These are phyloP conservation scores for Coprinopsis strossmayeri DNA, from an alignment of 768 basidiomycete genomes.

Conservation along the genomic window DNA sequence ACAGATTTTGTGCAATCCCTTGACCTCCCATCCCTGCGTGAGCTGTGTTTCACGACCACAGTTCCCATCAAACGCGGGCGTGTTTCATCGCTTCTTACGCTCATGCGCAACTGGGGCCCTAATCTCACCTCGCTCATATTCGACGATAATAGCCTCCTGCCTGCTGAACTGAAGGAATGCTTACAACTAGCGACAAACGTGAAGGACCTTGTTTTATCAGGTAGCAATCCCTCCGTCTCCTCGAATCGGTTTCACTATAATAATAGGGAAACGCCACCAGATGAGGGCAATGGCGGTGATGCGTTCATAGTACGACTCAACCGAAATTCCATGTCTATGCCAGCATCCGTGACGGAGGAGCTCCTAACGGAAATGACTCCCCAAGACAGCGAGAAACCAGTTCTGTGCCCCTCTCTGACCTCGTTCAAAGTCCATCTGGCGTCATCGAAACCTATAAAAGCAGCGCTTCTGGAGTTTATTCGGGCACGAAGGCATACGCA, in stretches of 20 bases:
- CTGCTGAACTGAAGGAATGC: background rate
- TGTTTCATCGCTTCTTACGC: background rate
- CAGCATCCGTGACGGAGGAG: too few species aligned
- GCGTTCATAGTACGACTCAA: too few species aligned
- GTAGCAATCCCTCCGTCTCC: background rate
- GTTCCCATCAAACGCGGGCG: background rate
- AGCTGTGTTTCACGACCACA: background rate
- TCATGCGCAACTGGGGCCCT: background rate
- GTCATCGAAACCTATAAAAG: background rate
- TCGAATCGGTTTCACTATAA: background rate
- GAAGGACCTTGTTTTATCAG: background rate
- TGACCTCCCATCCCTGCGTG: background rate
- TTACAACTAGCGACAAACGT: background rate
- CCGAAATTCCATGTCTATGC: too few species aligned
- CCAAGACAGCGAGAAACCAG: background rate
- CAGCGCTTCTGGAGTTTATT: slow-evolving; percentile 1
- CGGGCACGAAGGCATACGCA: background rate
- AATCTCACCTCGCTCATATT: too few species aligned
- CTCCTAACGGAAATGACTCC: background rate
- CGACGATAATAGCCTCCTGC: background rate
- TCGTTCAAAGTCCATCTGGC: background rate
- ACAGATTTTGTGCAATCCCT: background rate
- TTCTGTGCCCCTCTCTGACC: background rate
- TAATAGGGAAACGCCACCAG: background rate
- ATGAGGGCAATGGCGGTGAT: too few species aligned